Base-by-base conservation (phyloP, 192 early-diverging fungal species). In the Coemansia sp. region DNA sequence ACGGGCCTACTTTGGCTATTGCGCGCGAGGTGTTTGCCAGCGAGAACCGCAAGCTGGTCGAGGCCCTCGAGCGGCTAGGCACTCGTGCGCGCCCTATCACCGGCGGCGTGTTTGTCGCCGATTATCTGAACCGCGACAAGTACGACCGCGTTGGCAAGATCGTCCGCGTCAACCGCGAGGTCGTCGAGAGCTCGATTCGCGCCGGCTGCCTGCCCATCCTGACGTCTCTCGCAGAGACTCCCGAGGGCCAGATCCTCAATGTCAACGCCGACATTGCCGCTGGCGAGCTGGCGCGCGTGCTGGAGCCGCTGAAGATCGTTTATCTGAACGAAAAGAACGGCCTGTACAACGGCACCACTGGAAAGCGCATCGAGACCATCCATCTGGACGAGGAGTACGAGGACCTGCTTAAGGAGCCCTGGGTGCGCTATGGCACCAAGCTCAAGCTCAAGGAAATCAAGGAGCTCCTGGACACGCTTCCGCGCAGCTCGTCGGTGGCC, bases 341-440 rank as follows among this genome's bases (percentile, higher is more conserved):
- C 2, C 78, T 99, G 29, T 92, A 94, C 65, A 87, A 97, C 72
- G 95, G 95, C 47, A 90, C 86, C 10, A 99, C 94, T 58, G 91
- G 91, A 49, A 92, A 96, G 84, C 93, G 92, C 71, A 95, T 99
- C 65, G 95, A 97, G 77, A 88, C 91, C 7, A 96, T 99, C 73
- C 97, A 98, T 67, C 69, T 98, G 55, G 95, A 99, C 82, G 97
- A 99, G 88, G 97, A 99, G 84, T 99, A 99, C 75, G 95, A 95
- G 42, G 89, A 87, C 35, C 75, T 98, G 51, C 83, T 98, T 63
- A 92, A 93, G 79, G 86, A 99, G 80, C 83, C 91, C 34, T 99
- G 97, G 97, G 95, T 98, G 50, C 87, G 88, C 65, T 97, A 96
- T 74, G 97, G 97, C 52, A 96, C 94, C 35, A 95, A 96, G 83